A percentile compares a stretch with the other conserved stretches of the same genome.
Evolutionary conservation across 2,329 filamentous ascomycete species (phyloP).

Genomic region (Trichoderma arundinaceum): DNA sequence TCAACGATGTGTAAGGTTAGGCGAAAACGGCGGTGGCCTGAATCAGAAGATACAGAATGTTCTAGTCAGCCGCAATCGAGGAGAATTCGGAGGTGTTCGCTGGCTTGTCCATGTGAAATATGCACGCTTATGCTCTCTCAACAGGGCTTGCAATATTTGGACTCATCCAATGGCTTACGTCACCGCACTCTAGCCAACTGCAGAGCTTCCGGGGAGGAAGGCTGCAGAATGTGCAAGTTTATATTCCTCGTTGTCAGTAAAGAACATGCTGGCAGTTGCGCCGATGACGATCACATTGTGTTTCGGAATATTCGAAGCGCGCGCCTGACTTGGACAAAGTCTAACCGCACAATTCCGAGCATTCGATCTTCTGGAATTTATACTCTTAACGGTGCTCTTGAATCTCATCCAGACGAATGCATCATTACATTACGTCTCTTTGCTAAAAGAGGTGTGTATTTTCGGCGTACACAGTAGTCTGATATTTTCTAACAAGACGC

Average conservation of each 20-base stretch:
- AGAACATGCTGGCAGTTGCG: neutral
- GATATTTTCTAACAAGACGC: neutral
- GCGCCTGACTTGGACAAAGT: neutral
- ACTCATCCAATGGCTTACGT: neutral
- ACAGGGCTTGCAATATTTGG: neutral
- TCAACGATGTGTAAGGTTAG: neutral
- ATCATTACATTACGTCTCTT: neutral
- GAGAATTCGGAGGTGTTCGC: neutral
- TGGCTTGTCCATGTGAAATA: neutral
- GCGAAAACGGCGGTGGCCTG: neutral
- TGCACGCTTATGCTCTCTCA: constrained; percentile 5
- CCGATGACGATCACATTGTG: neutral
- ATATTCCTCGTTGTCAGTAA: neutral
- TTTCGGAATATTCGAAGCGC: neutral
- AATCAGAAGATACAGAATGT: neutral
- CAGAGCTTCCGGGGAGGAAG: neutral
- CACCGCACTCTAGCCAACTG: neutral
- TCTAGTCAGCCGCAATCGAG: neutral
- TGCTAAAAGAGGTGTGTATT: neutral
- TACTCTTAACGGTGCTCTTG: neutral
- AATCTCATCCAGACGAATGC: neutral
- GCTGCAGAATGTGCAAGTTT: constrained; percentile 14
- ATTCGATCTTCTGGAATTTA: neutral
- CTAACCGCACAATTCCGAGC: no score
- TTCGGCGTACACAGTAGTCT: rapidly evolving